These are phyloP conservation scores for Ailanthus altissimus DNA, from an alignment of 345 rosid genomes.

Conservation along the genomic window DNA sequence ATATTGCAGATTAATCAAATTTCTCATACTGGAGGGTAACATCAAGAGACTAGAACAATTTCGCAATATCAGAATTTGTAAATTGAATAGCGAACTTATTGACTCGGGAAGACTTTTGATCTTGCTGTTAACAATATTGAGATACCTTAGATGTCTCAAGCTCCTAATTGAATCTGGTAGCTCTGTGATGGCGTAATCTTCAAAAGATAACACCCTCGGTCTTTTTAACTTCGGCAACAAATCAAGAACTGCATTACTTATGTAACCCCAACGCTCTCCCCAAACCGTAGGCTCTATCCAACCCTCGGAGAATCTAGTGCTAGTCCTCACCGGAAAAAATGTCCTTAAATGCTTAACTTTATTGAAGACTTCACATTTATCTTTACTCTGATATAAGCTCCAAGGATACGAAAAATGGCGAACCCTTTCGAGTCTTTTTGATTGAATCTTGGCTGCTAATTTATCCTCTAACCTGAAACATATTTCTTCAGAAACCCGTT, in stretches of 20 bases:
- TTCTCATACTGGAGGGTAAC: not conserved
- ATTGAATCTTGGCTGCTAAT: not conserved
- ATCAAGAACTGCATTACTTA: too few species aligned
- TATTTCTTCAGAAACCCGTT: not conserved
- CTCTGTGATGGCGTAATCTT: not conserved
- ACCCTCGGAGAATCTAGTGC: too few species aligned
- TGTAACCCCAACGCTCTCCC: not conserved
- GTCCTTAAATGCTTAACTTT: not conserved
- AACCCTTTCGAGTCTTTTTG: not conserved
- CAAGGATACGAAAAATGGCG: not conserved
- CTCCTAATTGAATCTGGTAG: not conserved
- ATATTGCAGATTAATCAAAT: not conserved
- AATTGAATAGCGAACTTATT: not conserved
- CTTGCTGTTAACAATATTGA: not conserved
- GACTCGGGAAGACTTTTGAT: not conserved
- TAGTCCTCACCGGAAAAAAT: not conserved
- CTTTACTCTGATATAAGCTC: not conserved
- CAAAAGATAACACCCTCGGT: not conserved
- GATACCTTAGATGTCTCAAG: not conserved
- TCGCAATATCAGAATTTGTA: not conserved
- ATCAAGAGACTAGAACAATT: not conserved
- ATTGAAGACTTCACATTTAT: not conserved
- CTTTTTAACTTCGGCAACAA: not conserved
- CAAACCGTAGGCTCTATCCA: too few species aligned
- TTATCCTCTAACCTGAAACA: not conserved